A percentile compares a stretch with the other conserved stretches of the same genome.
Conservation (phyloP, 202 grass and related monocot species). For the Elaeis oleifera region DNA sequence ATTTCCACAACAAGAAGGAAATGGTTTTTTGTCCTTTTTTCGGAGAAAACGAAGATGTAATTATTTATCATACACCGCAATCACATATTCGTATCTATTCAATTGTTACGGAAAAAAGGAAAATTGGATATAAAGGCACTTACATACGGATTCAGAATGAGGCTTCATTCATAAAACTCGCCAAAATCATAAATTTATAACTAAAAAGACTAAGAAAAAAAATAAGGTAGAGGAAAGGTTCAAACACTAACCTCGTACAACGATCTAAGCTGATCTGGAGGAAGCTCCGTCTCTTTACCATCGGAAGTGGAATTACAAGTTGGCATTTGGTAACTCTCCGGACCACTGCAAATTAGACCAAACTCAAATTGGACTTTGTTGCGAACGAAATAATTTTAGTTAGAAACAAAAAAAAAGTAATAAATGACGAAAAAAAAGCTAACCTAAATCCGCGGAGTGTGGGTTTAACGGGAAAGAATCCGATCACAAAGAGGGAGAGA, state of each 20-base stretch:
- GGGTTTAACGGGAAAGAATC: constrained; percentile 89
- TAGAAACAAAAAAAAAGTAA: not conserved
- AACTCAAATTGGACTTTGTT: no score
- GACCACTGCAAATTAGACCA: constrained; percentile 31
- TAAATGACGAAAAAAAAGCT: not conserved
- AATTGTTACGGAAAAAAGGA: no score
- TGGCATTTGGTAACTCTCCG: constrained; percentile 68
- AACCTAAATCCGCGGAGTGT: constrained; percentile 78
- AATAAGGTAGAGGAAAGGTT: not conserved
- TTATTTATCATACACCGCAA: no score
- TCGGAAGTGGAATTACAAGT: constrained; percentile 30
- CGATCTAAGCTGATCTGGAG: constrained; percentile 52
- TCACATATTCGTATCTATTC: no score
- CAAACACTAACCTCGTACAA: constrained; percentile 46
- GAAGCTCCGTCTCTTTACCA: constrained; percentile 21
- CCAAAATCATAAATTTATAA: no score
- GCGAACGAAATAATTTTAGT: not conserved
- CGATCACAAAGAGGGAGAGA: constrained; percentile 57
- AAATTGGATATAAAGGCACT: no score
- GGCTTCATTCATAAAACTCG: not conserved
- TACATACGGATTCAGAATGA: not conserved
- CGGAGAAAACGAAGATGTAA: no score
- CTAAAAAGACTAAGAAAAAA: not conserved
- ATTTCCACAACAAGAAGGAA: no score
- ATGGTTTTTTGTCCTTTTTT: no score